Percentiles rank a stretch among this genome's conserved stretches.
Conservation (phyloP, 2,329 filamentous ascomycete species). For the Exophiala oligosperma region DNA sequence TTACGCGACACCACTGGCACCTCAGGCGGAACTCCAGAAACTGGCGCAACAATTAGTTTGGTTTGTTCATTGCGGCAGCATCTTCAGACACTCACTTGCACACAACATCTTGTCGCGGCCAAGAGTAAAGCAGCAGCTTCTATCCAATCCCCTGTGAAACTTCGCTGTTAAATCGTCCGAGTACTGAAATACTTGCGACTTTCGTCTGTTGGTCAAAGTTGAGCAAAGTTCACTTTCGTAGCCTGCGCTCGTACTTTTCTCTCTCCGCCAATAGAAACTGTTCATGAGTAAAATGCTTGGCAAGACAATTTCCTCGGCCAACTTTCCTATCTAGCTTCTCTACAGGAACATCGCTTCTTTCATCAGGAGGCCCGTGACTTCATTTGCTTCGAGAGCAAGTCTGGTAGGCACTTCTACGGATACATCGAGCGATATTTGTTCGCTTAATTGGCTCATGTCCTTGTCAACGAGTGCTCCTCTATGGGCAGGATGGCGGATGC, state of each 20-base stretch:
- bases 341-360: too few species aligned
- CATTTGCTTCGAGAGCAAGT: too few species aligned
- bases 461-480: too few species aligned
- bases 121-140: background rate
- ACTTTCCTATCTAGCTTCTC: too few species aligned
- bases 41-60: slow-evolving; percentile 49
- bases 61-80: background rate
- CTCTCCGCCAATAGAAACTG: background rate
- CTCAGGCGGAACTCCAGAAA: slow-evolving; percentile 95
- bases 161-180: background rate
- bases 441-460: too few species aligned
- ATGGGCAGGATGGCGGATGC: slow-evolving; percentile 8
- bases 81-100: slow-evolving; percentile 20
- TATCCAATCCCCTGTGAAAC: background rate
- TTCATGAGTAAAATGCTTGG: background rate
- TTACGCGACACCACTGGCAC: slow-evolving; percentile 93
- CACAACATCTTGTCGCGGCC: slow-evolving; percentile 21
- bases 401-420: too few species aligned
- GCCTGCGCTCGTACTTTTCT: background rate
- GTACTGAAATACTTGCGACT: background rate
- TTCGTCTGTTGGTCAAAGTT: background rate
- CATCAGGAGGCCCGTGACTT: background rate
- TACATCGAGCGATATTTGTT: too few species aligned
- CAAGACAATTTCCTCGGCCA: background rate
- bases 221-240: background rate